Base-by-base conservation (phyloP, 306 rosid genomes). In the Morella rubra region DNA sequence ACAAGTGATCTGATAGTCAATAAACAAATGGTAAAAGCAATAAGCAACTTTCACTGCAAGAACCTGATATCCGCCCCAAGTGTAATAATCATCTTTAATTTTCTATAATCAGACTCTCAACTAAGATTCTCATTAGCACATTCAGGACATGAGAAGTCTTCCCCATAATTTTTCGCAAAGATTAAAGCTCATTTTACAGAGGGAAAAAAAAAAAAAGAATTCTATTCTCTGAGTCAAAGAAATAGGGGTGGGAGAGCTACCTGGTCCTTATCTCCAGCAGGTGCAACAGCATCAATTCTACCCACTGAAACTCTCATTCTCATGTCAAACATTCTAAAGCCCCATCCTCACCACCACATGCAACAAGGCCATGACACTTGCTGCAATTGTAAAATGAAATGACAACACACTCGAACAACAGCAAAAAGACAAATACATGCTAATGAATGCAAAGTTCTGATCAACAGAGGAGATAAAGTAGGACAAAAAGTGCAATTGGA, bases 301-400 rank as follows among this genome's bases (percentile, higher is more conserved):
- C 97, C 97, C 84, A 86, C 84, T 45, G 98, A 90, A 82, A 96
- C 89, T 83, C 87, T 92, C 69, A 76, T 83, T 53, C 98, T 90
- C 81, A 78, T 76, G 86, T 95, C 98, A 83, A 92, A 84, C 97
- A 92, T 82, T 95, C 98, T 61, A 95, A 91, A 40, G 91, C 93
- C 54, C 98, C 98, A 83, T 95, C 98, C 64, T 90, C 97, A 46
- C 98, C 97, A 11, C 98, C 98, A 77, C 98, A 92, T 66, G 97
- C 97, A 87, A 95, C 87, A 76, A 95, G 69, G 67, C 98, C 98
- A 81, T 92, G 97, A 73, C 88, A 45, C 84, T 95, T 89, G 89
- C 98, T 95, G 84, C 79, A 85, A 87, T 84, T 77, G 60, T 50
- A 64, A 70, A 59, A 69, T 44, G 72, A n/a, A 82, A 71, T 11